phyloP scores from a whole-genome alignment of 1,139 yeast genomes.

The Yamadazyma buinensis region DNA sequence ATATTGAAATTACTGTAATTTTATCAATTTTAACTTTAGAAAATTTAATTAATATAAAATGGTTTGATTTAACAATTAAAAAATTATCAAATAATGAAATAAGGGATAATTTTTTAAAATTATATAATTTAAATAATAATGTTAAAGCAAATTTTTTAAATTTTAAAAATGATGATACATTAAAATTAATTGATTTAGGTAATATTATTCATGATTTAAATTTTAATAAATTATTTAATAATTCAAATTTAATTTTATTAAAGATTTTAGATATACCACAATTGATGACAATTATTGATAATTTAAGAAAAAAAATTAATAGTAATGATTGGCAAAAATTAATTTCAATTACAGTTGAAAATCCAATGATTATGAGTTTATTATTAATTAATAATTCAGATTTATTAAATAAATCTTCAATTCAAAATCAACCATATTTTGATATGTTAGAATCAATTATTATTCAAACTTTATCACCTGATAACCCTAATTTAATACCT shows the following conservation, averaged over 20 bases:
- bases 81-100: neutral
- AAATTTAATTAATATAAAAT: conserved; percentile 1
- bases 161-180: neutral
- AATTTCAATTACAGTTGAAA: too few species aligned
- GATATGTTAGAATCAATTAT: neutral
- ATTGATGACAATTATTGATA: neutral
- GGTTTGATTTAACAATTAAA: neutral
- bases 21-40: conserved; percentile 1
- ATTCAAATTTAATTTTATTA: neutral
- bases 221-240: neutral
- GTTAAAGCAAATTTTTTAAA: too few species aligned
- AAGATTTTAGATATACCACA: too few species aligned
- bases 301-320: neutral
- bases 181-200: neutral
- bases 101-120: neutral
- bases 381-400: too few species aligned
- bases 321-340: neutral
- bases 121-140: neutral
- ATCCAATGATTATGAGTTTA: too few species aligned
- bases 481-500: neutral
- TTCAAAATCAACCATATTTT: neutral
- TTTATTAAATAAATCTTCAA: too few species aligned
- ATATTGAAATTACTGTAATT: conserved; percentile 1
- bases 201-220: neutral
- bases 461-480: neutral